Evolutionary conservation across 148 eudicot species (phyloP).

Genomic region (Rhododendron ferrugineum): DNA sequence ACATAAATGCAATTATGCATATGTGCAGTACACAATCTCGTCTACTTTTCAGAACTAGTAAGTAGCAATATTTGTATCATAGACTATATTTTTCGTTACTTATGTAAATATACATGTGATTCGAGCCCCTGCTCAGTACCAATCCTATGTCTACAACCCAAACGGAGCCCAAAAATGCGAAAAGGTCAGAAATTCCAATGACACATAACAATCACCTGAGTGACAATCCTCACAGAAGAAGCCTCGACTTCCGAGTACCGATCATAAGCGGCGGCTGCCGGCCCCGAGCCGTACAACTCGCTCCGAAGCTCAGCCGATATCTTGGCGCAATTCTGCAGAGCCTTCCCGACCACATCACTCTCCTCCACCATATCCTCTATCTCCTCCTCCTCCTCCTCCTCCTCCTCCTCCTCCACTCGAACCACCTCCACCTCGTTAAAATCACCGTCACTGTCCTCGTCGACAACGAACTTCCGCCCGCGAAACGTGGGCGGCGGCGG

Average conservation of each 20-base stretch:
- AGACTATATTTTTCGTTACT: not conserved
- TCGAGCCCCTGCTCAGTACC: not conserved
- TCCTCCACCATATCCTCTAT: conserved; percentile 42
- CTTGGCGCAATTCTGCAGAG: conserved; percentile 70
- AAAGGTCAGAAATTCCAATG: not conserved
- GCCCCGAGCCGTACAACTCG: conserved; percentile 63
- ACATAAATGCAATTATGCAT: too few relatives aligned
- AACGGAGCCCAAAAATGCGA: not conserved
- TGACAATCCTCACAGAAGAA: conserved; percentile 70
- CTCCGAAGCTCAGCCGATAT: conserved; percentile 73
- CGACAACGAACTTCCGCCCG: conserved; percentile 59
- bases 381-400: conserved; percentile 22
- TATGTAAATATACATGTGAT: not conserved
- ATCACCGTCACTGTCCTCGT: conserved; percentile 63
- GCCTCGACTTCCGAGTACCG: conserved; percentile 64
- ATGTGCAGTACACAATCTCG: not conserved
- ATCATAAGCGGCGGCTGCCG: conserved; percentile 27
- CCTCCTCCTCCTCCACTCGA: conserved; percentile 17
- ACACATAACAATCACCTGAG: conserved; percentile 56
- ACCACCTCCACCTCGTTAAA: conserved; percentile 14
- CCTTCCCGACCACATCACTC: conserved; percentile 76
- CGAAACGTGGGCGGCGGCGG: conserved; percentile 13
- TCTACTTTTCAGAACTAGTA: not conserved
- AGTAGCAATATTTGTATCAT: not conserved
- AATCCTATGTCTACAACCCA: not conserved